These are phyloP conservation scores for Peribolospora baueri DNA, from an alignment of 768 basidiomycete species.

Conservation along the genomic window DNA sequence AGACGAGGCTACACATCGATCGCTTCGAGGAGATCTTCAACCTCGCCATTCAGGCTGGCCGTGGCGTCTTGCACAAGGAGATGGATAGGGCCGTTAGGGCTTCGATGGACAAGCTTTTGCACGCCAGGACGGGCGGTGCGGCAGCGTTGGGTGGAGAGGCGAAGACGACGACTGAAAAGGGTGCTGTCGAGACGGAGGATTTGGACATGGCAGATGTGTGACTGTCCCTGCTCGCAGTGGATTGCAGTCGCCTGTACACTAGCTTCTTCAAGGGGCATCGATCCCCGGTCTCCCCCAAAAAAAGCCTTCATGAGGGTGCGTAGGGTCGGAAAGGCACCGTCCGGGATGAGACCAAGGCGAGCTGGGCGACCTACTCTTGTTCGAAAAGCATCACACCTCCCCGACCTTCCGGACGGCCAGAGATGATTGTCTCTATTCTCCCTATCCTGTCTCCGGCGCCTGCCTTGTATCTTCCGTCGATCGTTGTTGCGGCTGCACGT, in stretches of 20 bases:
- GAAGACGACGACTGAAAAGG: background rate
- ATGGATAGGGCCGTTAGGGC: constrained; percentile 49
- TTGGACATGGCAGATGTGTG: background rate
- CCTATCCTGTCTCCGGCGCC: too few species aligned
- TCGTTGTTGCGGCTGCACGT: too few species aligned
- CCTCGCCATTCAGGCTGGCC: constrained; percentile 52
- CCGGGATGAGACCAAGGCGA: background rate
- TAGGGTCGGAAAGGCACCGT: background rate
- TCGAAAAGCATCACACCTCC: background rate
- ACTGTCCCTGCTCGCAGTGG: background rate
- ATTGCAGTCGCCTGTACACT: background rate
- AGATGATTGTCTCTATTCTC: background rate
- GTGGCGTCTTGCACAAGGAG: constrained; percentile 51
- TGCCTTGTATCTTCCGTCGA: too few species aligned
- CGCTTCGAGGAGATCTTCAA: constrained; percentile 71
- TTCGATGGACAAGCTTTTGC: constrained; percentile 38
- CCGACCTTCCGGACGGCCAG: background rate
- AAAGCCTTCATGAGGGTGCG: background rate
- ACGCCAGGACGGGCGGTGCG: constrained; percentile 29
- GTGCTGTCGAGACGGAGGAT: background rate
- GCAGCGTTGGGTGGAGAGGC: background rate
- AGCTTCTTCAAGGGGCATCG: background rate
- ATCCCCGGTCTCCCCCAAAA: too few species aligned
- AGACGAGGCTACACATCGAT: constrained; percentile 77
- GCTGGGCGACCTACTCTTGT: background rate